Base-by-base conservation (phyloP, 192 early-diverging fungal species). In the Coemansia sp. region DNA sequence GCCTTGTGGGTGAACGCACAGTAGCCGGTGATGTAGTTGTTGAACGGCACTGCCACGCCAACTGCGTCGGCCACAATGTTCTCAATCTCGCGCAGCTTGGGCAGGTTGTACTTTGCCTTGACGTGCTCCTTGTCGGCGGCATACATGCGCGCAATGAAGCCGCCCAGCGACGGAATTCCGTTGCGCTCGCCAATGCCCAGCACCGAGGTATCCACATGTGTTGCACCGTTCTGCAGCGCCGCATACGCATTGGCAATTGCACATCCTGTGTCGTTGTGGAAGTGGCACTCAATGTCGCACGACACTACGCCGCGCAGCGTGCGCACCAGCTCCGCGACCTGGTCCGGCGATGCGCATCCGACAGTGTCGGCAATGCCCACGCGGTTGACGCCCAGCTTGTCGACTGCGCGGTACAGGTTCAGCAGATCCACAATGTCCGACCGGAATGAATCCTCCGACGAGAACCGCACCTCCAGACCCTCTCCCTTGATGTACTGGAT, bases 231-330 rank as follows among this genome's bases (percentile, higher is more conserved):
- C 78, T 97, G 94, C 52, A 98, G 83, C 3, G 95, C 94, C 17
- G 94, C 92, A 70, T 95, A 96, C 48, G 97, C 93, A 76, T 98
- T 98, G 48, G 95, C 97, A 65, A 97, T 96, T 40, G 95, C 94
- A 74, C 97, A 98, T 51, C 94, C 94, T n/a, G 97, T 98, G 80
- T 98, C 96, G 78, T 98, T 94, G 82, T 98, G 97, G 89, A 98
- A 98, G 77, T 98, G 97, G 77, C 92, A 93, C 81, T 98, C 97
- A 67, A 98, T 98, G 71, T 98, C 97, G 78, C 95, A 97, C 42
- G 90, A 94, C 17, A 98, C 93, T 49, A 98, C 93, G 50, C 87
- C 85, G 59, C 97, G 88, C 17, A 98, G 84, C 17, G 97, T 98
- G 71, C 92, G 88, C 56, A 98, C 94, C 24, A 98, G 87, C 61